Evolutionary conservation across 495 filamentous ascomycete species (phyloP), one percentile per base, ranked within the genome.

Genomic region (Penicillium taxi): DNA sequence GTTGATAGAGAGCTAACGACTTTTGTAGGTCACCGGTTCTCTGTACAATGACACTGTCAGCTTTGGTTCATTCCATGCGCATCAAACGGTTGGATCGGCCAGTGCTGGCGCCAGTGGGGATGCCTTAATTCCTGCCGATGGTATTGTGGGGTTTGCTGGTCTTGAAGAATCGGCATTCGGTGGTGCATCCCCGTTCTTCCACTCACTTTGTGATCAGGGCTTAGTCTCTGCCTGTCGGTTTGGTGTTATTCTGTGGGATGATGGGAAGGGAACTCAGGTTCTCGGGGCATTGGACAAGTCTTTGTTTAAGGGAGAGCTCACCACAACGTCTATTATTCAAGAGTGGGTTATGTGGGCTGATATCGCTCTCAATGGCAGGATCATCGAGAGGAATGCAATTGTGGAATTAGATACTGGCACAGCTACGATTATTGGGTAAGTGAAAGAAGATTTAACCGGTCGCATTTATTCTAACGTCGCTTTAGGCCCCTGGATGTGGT

Each of bases 81-180:
- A 28, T 9, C 46, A 42, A 27, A 45, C 39, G 1, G 22, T 48
- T 23, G 45, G 45, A 11, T 29, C 30, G 4, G 40, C 32, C 11
- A 28, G 36, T 19, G 6, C 23, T 17, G 26, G 12, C 2, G 31
- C 3, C 15, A n/a, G 19, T 15, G 32, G 19, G 1, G 13, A n/a
- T 13, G 18, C 12, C 15, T 22, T 45, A 18, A 39, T 49, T 12
- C 46, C 41, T 7, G 41, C 14, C n/a, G 46, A 49, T 32, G 46
- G 41, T 1, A 39, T 49, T 8, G 38, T 44, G n/a, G 46, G 46
- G 4, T 44, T 49, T 13, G 41, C 37, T 7, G 40, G 41, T 5
- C 19, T 34, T 6, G 32, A 44, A 12, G 23, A 35, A 7, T 38
- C 40, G 15, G 24, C 21, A 23, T 27, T 41, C 20, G 26, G 33